These are phyloP conservation scores for Zea mays DNA, from an alignment of 176 grass and related monocot species.

Conservation along the genomic window DNA sequence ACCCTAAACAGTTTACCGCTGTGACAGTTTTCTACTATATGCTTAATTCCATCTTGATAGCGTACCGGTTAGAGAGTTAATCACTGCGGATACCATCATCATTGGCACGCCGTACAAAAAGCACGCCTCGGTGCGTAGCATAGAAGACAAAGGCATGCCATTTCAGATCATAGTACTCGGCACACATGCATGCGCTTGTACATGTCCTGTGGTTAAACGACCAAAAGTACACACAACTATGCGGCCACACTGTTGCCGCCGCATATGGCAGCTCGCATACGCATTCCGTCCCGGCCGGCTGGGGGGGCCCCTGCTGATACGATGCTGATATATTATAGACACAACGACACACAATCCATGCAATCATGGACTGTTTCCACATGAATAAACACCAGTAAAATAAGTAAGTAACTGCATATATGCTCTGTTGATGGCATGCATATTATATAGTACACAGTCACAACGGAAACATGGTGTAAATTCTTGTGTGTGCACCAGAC, in stretches of 20 bases:
- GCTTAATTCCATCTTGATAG: no score
- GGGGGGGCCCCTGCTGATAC: not conserved
- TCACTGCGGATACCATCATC: no score
- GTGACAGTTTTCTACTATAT: no score
- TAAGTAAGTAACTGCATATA: not conserved
- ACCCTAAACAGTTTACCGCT: no score
- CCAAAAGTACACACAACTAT: conserved; percentile 39
- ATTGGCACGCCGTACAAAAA: no score
- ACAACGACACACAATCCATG: not conserved
- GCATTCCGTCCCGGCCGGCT: not conserved
- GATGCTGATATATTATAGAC: not conserved
- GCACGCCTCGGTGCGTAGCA: not conserved
- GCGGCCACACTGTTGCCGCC: conserved; percentile 24
- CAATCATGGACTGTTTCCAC: not conserved
- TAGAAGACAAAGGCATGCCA: conserved; percentile 18
- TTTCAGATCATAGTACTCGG: conserved; percentile 34
- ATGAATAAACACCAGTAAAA: not conserved
- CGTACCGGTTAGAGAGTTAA: no score
- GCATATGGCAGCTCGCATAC: not conserved
- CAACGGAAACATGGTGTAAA: not conserved
- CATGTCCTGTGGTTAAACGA: conserved; percentile 27
- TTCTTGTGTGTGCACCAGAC: not conserved
- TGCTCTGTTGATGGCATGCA: not conserved
- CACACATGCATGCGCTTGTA: conserved; percentile 22
- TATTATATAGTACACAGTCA: not conserved